These are phyloP conservation scores for Penicillium janthinellum DNA, from an alignment of 2,329 filamentous ascomycete genomes.

Conservation along the genomic window DNA sequence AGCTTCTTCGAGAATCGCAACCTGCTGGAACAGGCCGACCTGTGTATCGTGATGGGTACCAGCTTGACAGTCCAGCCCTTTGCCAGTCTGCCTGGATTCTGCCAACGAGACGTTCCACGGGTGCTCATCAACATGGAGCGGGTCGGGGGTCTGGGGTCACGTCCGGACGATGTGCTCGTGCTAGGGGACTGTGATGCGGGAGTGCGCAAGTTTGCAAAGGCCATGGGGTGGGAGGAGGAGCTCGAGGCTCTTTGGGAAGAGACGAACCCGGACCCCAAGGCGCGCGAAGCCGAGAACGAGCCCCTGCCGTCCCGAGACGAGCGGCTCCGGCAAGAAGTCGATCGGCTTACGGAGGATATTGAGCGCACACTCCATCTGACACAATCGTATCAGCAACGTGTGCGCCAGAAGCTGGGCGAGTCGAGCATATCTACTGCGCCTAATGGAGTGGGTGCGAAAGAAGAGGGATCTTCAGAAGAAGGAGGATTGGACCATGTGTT, in stretches of 20 bases:
- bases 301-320: slow-evolving; percentile 56
- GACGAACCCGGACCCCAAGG: slow-evolving; percentile 64
- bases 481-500: slow-evolving; percentile 39
- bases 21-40: slow-evolving; percentile 65
- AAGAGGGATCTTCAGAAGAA: not conserved
- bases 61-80: slow-evolving; percentile 89
- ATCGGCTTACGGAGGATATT: slow-evolving; percentile 60
- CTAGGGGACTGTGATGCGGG: slow-evolving; percentile 83
- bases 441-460: not conserved
- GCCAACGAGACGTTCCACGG: slow-evolving; percentile 65
- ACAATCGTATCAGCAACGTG: slow-evolving; percentile 47
- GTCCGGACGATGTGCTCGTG: slow-evolving; percentile 80
- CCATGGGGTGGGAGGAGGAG: slow-evolving; percentile 83
- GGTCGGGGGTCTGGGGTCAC: slow-evolving; percentile 75
- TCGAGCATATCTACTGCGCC: slow-evolving; percentile 2
- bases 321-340: slow-evolving; percentile 58
- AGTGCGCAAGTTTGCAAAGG: slow-evolving; percentile 74
- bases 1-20: slow-evolving; percentile 63
- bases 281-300: slow-evolving; percentile 44
- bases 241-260: slow-evolving; percentile 74
- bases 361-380: slow-evolving; percentile 57
- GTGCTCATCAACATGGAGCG: slow-evolving; percentile 84
- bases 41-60: slow-evolving; percentile 85
- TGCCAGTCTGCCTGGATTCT: slow-evolving; percentile 72
- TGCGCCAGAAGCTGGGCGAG: slow-evolving; percentile 34